phyloP scores from a whole-genome alignment of 768 basidiomycete genomes.

The Boletus sensibilis region DNA sequence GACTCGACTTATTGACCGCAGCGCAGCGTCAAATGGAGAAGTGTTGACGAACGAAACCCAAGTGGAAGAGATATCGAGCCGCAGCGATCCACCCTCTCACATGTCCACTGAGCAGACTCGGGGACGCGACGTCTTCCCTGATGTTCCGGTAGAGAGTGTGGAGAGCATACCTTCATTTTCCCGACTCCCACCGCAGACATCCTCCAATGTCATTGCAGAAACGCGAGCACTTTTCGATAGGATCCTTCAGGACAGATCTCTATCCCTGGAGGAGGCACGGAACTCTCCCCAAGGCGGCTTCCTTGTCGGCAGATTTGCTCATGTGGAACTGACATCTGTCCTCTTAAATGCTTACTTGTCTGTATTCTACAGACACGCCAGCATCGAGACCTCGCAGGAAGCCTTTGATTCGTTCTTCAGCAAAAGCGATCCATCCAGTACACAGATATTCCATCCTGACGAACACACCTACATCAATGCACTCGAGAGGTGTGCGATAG shows the following conservation, averaged over 20 bases:
- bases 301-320: conserved; percentile 45
- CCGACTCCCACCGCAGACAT: conserved; percentile 69
- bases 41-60: conserved; percentile 3
- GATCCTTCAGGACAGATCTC: conserved; percentile 46
- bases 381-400: conserved; percentile 47
- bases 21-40: not conserved
- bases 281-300: not conserved
- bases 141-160: conserved; percentile 1
- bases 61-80: not conserved
- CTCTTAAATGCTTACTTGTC: conserved; percentile 81
- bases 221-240: conserved; percentile 61
- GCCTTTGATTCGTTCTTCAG: conserved; percentile 54
- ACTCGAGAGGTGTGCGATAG: conserved; percentile 60
- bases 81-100: not conserved
- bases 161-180: conserved; percentile 29
- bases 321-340: conserved; percentile 56
- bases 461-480: conserved; percentile 61
- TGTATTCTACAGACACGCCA: conserved; percentile 62
- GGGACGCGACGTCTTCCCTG: not conserved
- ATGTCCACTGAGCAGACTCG: conserved; percentile 4
- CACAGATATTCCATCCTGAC: conserved; percentile 40
- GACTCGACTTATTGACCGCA: conserved; percentile 41
- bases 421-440: conserved; percentile 20
- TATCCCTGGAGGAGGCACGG: not conserved
- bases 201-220: conserved; percentile 71